A percentile compares a stretch with the other conserved stretches of the same genome.
phyloP scores from a whole-genome alignment of 208 protist genomes.

The Crithidia sp. region DNA sequence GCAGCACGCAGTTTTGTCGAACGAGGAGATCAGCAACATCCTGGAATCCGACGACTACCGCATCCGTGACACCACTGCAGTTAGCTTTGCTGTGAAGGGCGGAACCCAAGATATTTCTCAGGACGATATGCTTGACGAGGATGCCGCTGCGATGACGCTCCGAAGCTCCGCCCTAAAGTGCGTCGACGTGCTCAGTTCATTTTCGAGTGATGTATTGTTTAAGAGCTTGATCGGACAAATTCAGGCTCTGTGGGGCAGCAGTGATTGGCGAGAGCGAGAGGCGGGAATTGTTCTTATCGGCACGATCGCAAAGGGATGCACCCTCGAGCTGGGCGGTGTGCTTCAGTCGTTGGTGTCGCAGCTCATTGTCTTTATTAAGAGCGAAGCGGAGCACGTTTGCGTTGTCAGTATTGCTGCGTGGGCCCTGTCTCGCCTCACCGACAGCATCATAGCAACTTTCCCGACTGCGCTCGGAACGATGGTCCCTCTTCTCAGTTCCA shows the following conservation, averaged over 20 bases:
- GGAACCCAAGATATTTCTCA: constrained; percentile 73
- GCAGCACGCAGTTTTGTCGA: constrained; percentile 59
- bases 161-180: constrained; percentile 76
- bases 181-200: constrained; percentile 66
- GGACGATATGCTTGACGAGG: constrained; percentile 69
- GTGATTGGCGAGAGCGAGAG: constrained; percentile 65
- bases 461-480: constrained; percentile 37
- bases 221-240: constrained; percentile 52
- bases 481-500: constrained; percentile 46
- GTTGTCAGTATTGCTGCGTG: constrained; percentile 87
- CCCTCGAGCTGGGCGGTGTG: constrained; percentile 41
- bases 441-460: constrained; percentile 40
- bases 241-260: constrained; percentile 57
- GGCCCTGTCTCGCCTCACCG: constrained; percentile 75
- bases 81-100: constrained; percentile 50
- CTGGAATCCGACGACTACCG: constrained; percentile 82
- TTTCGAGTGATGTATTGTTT: constrained; percentile 55
- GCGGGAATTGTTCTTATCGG: constrained; percentile 82
- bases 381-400: constrained; percentile 70
- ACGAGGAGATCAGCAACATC: constrained; percentile 79
- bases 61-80: constrained; percentile 56
- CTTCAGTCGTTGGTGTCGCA: constrained; percentile 52
- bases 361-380: constrained; percentile 50
- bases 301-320: constrained; percentile 74
- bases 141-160: constrained; percentile 72